These are phyloP conservation scores for Incumbomyces lentus DNA, from an alignment of 2,329 filamentous ascomycete genomes.

Conservation along the genomic window DNA sequence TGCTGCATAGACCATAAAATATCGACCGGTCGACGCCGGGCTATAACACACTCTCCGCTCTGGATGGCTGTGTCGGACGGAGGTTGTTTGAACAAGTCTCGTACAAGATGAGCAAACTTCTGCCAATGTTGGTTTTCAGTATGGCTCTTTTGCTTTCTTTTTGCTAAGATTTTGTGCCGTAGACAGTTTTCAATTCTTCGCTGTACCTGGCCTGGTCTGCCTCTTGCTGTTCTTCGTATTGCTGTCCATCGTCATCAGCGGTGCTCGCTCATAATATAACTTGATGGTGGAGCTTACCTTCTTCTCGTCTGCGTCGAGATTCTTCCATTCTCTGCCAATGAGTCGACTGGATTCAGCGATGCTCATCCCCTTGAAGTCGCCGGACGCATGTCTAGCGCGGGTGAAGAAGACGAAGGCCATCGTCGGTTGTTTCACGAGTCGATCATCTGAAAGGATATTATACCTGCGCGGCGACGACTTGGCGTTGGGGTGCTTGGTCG, in stretches of 20 bases:
- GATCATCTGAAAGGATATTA: slow-evolving; percentile 41
- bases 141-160: background rate
- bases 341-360: slow-evolving; percentile 32
- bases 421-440: slow-evolving; percentile 36
- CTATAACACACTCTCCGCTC: no score
- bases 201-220: slow-evolving; percentile 26
- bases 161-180: slow-evolving; percentile 20
- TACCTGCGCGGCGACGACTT: slow-evolving; percentile 10
- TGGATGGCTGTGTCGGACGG: background rate
- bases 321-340: slow-evolving; percentile 39
- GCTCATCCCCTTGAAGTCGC: slow-evolving; percentile 42
- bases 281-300: slow-evolving; percentile 23
- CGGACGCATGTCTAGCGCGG: slow-evolving; percentile 34
- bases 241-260: slow-evolving; percentile 10
- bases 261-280: slow-evolving; percentile 3
- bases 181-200: slow-evolving; percentile 27
- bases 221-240: slow-evolving; percentile 22
- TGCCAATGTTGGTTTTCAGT: background rate
- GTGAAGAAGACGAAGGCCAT: slow-evolving; percentile 36
- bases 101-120: background rate
- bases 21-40: no score
- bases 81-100: background rate
- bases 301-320: slow-evolving; percentile 29
- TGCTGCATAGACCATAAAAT: no score
- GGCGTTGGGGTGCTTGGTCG: slow-evolving; percentile 13